Conservation (phyloP, 805 yeast species). For the Hanseniaspora opuntiae region DNA sequence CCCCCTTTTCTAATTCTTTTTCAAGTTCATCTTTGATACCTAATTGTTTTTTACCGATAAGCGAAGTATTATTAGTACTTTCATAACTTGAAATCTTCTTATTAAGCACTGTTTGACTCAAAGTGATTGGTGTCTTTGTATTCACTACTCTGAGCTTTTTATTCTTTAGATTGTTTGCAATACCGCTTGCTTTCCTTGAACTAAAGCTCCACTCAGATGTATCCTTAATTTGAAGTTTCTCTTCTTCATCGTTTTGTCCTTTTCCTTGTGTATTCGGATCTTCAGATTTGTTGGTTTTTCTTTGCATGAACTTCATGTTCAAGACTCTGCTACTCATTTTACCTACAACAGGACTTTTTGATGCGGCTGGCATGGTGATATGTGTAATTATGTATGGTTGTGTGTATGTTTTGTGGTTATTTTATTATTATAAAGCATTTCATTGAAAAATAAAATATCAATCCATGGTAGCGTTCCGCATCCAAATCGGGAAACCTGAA, state of each 20-base stretch:
- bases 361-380: constrained; percentile 14
- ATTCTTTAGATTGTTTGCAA: constrained; percentile 20
- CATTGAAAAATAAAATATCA: too few relatives aligned
- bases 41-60: constrained; percentile 24
- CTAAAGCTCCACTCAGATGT: constrained; percentile 23
- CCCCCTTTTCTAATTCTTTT: constrained; percentile 19
- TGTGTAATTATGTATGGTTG: neutral
- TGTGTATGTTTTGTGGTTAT: too few relatives aligned
- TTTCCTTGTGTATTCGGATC: constrained; percentile 22
- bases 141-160: constrained; percentile 13
- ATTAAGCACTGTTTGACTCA: constrained; percentile 24
- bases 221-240: constrained; percentile 31
- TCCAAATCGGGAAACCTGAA: neutral
- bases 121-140: constrained; percentile 13
- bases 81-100: constrained; percentile 15
- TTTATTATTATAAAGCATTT: too few relatives aligned
- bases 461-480: neutral
- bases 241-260: constrained; percentile 25
- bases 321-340: constrained; percentile 53
- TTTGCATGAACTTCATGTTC: constrained; percentile 69
- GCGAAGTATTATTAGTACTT: constrained; percentile 15
- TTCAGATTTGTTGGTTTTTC: constrained; percentile 24
- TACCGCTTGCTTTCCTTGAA: constrained; percentile 32
- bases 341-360: constrained; percentile 20
- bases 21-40: constrained; percentile 18